A percentile compares a stretch with the other conserved stretches of the same genome.
Conservation (phyloP, 139 green algal species). For the Pseudopediastrum boryanum region DNA sequence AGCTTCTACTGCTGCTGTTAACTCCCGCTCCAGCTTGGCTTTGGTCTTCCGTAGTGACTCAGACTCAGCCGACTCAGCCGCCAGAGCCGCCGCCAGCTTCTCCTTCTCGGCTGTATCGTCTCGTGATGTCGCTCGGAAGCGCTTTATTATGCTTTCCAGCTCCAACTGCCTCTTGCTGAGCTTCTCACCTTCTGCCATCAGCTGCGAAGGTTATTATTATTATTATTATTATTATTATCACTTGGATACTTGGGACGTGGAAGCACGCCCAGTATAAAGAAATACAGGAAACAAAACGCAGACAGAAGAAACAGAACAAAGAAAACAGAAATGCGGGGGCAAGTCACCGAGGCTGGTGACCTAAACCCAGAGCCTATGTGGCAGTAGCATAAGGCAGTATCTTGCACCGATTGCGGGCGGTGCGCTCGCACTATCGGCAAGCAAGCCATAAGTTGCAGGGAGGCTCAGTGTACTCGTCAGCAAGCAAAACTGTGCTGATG, state of each 20-base stretch:
- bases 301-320: background rate
- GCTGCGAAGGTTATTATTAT: background rate
- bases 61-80: constrained; percentile 34
- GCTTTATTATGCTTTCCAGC: constrained; percentile 78
- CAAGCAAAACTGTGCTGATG: too few relatives aligned
- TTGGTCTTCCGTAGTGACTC: constrained; percentile 46
- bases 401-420: background rate
- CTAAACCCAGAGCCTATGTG: background rate
- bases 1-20: constrained; percentile 52
- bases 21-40: constrained; percentile 60
- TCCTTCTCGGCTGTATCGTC: constrained; percentile 26
- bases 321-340: too few relatives aligned
- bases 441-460: too few relatives aligned
- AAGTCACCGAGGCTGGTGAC: too few relatives aligned
- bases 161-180: constrained; percentile 82
- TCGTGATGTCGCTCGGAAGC: constrained; percentile 58
- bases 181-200: constrained; percentile 73
- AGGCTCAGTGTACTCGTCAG: too few relatives aligned
- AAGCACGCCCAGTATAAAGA: background rate
- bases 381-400: background rate
- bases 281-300: background rate
- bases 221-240: background rate
- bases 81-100: constrained; percentile 34
- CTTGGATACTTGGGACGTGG: background rate
- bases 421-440: too few relatives aligned